Base-by-base conservation (phyloP, 1,284 basidiomycete genomes). In the Tetrapyrgos nigripes region DNA sequence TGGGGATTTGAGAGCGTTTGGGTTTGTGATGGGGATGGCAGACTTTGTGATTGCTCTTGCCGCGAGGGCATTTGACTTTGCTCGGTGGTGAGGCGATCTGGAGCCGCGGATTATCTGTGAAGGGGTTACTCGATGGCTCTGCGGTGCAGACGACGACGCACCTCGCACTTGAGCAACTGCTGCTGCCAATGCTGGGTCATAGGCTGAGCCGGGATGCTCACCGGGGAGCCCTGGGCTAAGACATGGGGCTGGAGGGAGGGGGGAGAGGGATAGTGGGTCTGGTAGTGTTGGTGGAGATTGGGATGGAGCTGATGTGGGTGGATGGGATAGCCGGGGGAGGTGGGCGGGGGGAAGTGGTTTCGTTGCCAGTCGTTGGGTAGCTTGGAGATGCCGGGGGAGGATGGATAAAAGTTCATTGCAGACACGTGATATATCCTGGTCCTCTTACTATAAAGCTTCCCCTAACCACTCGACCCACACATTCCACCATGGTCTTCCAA, bases 1-100 rank as follows among this genome's bases (percentile, higher is more conserved):
- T 27, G 70, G 67, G 27, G 79, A 77, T 66, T 85, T 85, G 64
- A 84, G 73, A 55, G 81, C 77, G 67, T 92, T 92, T 10, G 92
- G 92, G 68, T 93, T 92, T 55, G 90, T 92, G 72, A 94, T 94
- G 37, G 91, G 85, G 64, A 93, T 92, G 35, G 91, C 89, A 33
- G 89, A 84, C 76, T 92, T 93, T 40, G 88, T 78, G 57, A 91
- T 83, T 10, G 88, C 88, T 51, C 92, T 84, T 29, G 89, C 88
- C 44, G 91, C 89, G 82, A 93, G 87, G 53, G 90, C 91, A 65
- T 85, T 92, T 31, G 89, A 86, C 48, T 91, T 83, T 24, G 92
- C 92, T 60, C 92, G 85, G 68, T 92, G 91, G 69, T 92, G 90
- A 0, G 90, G 89, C 4, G 88, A 89, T 62, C 88, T 84, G 35